Percentiles rank a stretch among this genome's conserved stretches.
phyloP scores from a whole-genome alignment of 2,329 filamentous ascomycete genomes.

The Ophiostoma montium region DNA sequence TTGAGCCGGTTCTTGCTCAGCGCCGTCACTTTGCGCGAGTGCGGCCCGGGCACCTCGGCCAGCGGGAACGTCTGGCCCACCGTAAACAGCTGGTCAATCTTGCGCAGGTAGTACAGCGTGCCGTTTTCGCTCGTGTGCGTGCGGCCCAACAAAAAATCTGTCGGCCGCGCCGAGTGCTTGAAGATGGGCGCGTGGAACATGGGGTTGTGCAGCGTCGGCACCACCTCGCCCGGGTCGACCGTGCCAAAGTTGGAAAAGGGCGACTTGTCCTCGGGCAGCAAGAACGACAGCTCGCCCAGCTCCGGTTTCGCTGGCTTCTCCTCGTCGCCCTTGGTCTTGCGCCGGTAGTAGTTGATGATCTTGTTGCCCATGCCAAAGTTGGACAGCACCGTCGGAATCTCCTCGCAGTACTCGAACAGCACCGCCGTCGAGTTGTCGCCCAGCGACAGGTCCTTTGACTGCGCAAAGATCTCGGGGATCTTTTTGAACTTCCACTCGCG shows the following conservation, averaged over 20 bases:
- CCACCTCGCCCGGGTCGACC: slow-evolving; percentile 79
- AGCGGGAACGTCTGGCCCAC: slow-evolving; percentile 91
- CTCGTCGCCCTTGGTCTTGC: slow-evolving; percentile 66
- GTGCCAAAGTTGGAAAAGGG: slow-evolving; percentile 92
- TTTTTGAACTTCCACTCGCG: slow-evolving; percentile 72
- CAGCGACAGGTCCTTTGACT: slow-evolving; percentile 69
- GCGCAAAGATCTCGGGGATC: slow-evolving; percentile 62
- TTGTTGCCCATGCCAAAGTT: slow-evolving; percentile 97
- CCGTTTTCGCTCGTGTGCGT: slow-evolving; percentile 69
- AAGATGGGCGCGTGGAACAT: slow-evolving; percentile 95
- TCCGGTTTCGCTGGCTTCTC: slow-evolving; percentile 63
- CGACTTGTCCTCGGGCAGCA: slow-evolving; percentile 87
- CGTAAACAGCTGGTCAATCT: slow-evolving; percentile 78
- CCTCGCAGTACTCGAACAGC: slow-evolving; percentile 90
- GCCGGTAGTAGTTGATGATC: slow-evolving; percentile 91
- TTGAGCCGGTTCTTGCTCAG: slow-evolving; percentile 94
- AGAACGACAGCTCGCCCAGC: slow-evolving; percentile 74
- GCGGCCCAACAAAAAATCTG: slow-evolving; percentile 77
- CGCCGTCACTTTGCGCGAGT: slow-evolving; percentile 89
- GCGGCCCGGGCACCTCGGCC: slow-evolving; percentile 81
- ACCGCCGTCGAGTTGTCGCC: slow-evolving; percentile 80
- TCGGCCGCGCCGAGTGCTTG: slow-evolving; percentile 61
- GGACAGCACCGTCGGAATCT: slow-evolving; percentile 78
- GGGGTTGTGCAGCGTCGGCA: slow-evolving; percentile 81
- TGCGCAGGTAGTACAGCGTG: slow-evolving; percentile 68